Evolutionary conservation across 148 eudicot species (phyloP).

Genomic region (Hydrangea macrophylla): DNA sequence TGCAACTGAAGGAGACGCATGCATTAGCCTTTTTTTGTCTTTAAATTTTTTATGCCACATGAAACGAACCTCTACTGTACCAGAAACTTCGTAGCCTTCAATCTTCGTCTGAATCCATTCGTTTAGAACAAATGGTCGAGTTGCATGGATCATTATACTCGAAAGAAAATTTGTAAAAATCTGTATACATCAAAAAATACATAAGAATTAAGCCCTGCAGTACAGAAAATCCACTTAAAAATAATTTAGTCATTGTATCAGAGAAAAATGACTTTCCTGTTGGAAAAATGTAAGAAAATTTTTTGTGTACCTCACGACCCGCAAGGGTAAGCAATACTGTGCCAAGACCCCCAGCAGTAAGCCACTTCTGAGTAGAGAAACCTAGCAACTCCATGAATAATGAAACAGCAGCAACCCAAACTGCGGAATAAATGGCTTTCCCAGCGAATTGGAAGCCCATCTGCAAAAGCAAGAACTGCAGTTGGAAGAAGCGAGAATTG

Average conservation of each 20-base stretch:
- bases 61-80: conserved; percentile 83
- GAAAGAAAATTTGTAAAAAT: conserved; percentile 86
- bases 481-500: neutral
- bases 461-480: conserved; percentile 33
- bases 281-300: neutral
- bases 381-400: conserved; percentile 89
- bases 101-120: conserved; percentile 83
- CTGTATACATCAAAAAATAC: conserved; percentile 31
- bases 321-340: conserved; percentile 89
- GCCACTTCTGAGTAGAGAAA: conserved; percentile 74
- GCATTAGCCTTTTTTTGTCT: conserved; percentile 10
- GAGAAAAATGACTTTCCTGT: neutral
- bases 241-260: too few relatives aligned
- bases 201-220: neutral
- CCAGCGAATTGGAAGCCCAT: conserved; percentile 90
- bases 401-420: conserved; percentile 83
- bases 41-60: neutral
- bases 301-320: conserved; percentile 73
- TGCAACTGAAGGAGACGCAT: conserved; percentile 12
- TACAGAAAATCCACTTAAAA: neutral
- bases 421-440: conserved; percentile 75
- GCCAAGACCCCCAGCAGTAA: conserved; percentile 95
- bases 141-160: conserved; percentile 78
- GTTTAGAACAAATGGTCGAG: conserved; percentile 64
- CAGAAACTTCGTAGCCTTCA: conserved; percentile 79